phyloP scores from a whole-genome alignment of 2,329 filamentous ascomycete species.

The Penicillium sp. region DNA sequence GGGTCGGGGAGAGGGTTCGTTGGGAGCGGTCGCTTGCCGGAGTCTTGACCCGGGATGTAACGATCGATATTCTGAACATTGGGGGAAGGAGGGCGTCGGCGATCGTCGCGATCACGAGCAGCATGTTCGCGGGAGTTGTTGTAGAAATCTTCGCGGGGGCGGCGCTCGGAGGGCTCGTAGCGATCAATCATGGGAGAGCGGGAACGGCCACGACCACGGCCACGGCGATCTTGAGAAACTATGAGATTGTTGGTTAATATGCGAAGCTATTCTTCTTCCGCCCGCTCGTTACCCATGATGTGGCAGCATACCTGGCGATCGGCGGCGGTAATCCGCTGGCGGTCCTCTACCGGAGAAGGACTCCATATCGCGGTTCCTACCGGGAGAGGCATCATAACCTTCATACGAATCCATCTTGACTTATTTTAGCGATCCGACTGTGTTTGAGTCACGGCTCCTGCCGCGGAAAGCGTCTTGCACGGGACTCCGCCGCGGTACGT shows the following conservation, averaged over 20 bases:
- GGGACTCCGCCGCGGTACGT: conserved; percentile 5
- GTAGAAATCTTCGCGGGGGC: conserved; percentile 63
- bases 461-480: neutral
- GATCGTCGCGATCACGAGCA: conserved; percentile 60
- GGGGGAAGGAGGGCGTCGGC: conserved; percentile 61
- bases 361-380: conserved; percentile 49
- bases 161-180: conserved; percentile 62
- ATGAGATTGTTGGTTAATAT: conserved; percentile 9
- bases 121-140: conserved; percentile 46
- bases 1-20: conserved; percentile 65
- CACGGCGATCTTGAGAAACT: conserved; percentile 48
- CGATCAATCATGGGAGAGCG: conserved; percentile 67
- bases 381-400: conserved; percentile 49
- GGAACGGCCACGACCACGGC: conserved; percentile 55
- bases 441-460: conserved; percentile 8
- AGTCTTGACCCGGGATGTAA: conserved; percentile 66
- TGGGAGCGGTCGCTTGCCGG: conserved; percentile 55
- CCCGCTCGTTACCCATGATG: neutral
- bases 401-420: conserved; percentile 53
- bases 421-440: neutral
- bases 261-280: neutral
- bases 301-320: conserved; percentile 50
- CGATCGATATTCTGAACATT: conserved; percentile 63
- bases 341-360: conserved; percentile 39
- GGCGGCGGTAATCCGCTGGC: conserved; percentile 48